Evolutionary conservation across 1,139 yeast genomes (phyloP), one percentile per base, ranked within the genome.

Genomic region (Taphrina communis): DNA sequence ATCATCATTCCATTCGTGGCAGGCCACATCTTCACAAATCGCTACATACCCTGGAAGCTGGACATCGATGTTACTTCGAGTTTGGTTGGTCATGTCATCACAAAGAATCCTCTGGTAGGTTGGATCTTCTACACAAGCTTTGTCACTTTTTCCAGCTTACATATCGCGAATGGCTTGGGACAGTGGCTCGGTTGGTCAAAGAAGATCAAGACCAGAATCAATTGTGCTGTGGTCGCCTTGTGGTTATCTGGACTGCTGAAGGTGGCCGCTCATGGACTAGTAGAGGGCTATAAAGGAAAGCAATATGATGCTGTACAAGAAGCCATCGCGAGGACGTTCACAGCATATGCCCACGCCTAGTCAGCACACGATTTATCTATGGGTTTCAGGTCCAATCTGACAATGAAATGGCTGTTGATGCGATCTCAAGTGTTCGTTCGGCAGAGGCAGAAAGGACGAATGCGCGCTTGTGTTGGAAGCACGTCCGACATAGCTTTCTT

Each of bases 1-100:
- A 6, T 63, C 12, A 48, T 63, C 9, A 31, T 39, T 35, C 67
- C 67, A 7, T 48, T 63, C 39, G 44, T 63, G 12, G 56, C 61
- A n/a, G 61, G 55, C n/a, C 67, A 63, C 39, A 50, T 55, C 39
- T 44, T 55, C 42, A 51, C 46, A n/a, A 63, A 53, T 35, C 48
- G 67, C 17, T 44, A 44, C 21, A 38, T 63, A 35, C 67, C 67
- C 7, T 36, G 59, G 44, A 57, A 56, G 41, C 19, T 63, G 44
- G 67, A 63, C 38, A 52, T 63, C 21, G 67, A 63, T 38, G n/a
- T 55, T 50, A 63, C 67, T 9, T 35, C 67, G 21, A 42, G 61
- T 7, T 31, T 55, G 14, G 61, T 63, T n/a, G 67, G 61, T 36
- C 67, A 63, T 38, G 14, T 35, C 21, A 46, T 63, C 39, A 39